Base-by-base conservation (phyloP, 805 yeast species). In the Middelhovenomyces tepae region DNA sequence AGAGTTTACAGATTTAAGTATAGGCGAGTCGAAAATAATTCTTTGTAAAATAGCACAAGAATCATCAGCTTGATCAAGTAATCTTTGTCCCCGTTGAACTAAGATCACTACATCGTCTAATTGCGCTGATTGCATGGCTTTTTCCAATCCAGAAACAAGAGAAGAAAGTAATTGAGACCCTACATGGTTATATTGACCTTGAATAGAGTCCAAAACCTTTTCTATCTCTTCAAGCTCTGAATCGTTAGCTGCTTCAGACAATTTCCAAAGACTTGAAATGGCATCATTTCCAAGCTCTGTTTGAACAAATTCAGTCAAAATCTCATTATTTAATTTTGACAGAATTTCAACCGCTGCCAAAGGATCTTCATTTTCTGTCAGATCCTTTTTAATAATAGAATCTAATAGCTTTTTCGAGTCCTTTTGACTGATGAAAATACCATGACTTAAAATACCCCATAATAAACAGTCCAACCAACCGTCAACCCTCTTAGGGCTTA, bases 1-100 rank as follows among this genome's bases (percentile, higher is more conserved):
- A 43, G 27, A 64, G 55, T 3, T 34, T 36, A 7, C 9, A 16
- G 13, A n/a, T 20, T 31, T 32, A 36, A 23, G 17, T 11, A 32
- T 32, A 10, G 27, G 16, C 3, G 37, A 22, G 18, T 34, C 28
- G 16, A 27, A 32, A 15, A 36, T 22, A n/a, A 36, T 24, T 23
- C 34, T 22, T 26, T 35, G 37, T n/a, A 34, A 28, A 32, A 27
- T 36, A 17, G 31, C 30, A 8, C 18, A 10, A 4, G 27, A 14
- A 16, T 27, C 36, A 13, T 26, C 22, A 10, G 43, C 37, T 19
- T 35, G 38, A 9, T 36, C 35, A 7, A 39, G 20, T 27, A 39
- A 11, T 5, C 40, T 25, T 21, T 28, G 30, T 7, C 39, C 41
- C 10, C 42, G 38, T 30, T 37, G 37, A 9, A 38, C 38, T 2